Evolutionary conservation across 129 eudicot species (phyloP).

Genomic region (Escallonia rubra): DNA sequence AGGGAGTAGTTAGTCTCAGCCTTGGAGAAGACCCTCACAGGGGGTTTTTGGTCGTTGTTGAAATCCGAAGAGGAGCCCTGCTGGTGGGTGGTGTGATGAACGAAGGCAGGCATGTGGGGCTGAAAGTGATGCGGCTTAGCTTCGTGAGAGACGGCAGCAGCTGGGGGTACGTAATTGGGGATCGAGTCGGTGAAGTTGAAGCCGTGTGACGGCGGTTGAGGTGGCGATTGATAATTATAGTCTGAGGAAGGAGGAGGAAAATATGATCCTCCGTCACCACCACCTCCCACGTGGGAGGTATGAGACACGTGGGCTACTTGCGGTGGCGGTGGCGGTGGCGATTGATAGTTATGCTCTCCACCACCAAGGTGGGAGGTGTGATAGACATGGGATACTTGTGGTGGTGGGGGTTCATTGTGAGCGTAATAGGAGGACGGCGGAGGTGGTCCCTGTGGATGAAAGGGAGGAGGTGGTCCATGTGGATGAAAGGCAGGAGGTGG

Average conservation of each 20-base stretch:
- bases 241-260: no score
- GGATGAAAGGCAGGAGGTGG: slow-evolving; percentile 3
- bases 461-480: not conserved
- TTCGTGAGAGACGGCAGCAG: not conserved
- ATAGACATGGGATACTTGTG: not conserved
- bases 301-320: no score
- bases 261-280: no score
- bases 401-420: no score
- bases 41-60: not conserved
- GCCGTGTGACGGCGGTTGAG: not conserved
- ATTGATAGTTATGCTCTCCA: not conserved
- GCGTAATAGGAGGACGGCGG: not conserved
- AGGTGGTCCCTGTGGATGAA: not conserved
- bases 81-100: not conserved
- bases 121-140: not conserved
- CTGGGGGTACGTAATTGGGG: no score
- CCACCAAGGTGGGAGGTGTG: not conserved
- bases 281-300: no score
- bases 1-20: slow-evolving; percentile 44
- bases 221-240: not conserved
- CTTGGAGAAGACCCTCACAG: slow-evolving; percentile 39
- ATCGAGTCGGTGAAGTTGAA: no score
- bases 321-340: not conserved
- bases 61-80: slow-evolving; percentile 6
- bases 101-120: not conserved